These are phyloP conservation scores for Fragaria iinumae DNA, from an alignment of 306 rosid species.

Conservation along the genomic window DNA sequence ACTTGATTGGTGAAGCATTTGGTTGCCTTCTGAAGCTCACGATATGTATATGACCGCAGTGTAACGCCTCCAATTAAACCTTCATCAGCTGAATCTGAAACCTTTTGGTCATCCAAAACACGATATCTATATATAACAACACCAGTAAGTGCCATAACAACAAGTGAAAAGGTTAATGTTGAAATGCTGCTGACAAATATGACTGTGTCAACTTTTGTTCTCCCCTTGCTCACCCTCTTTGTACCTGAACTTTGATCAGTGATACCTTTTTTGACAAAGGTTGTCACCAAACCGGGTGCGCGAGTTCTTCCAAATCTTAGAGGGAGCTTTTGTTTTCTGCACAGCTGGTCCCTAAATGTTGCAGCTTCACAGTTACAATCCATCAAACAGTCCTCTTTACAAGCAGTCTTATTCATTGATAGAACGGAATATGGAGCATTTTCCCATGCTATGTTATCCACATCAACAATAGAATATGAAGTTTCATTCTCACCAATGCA, in stretches of 20 bases:
- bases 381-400: conserved; percentile 5
- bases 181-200: conserved; percentile 8
- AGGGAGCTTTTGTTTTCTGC: conserved; percentile 20
- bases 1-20: conserved; percentile 33
- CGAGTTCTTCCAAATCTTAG: conserved; percentile 12
- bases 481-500: background rate
- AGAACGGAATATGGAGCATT: background rate
- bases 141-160: conserved; percentile 3
- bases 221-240: background rate
- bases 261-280: conserved; percentile 3
- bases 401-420: background rate
- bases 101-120: conserved; percentile 2
- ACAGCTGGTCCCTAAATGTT: background rate
- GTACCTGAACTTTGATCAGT: background rate
- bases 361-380: conserved; percentile 27
- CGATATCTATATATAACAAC: conserved; percentile 7
- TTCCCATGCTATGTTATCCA: conserved; percentile 9
- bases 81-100: background rate
- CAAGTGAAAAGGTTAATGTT: conserved; percentile 7
- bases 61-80: conserved; percentile 17
- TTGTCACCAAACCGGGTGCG: background rate
- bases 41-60: conserved; percentile 21
- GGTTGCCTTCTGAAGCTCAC: conserved; percentile 33
- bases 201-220: background rate
- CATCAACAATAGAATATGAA: background rate